These are phyloP conservation scores for Pugionium cornutum DNA, from an alignment of 345 rosid species.

Conservation along the genomic window DNA sequence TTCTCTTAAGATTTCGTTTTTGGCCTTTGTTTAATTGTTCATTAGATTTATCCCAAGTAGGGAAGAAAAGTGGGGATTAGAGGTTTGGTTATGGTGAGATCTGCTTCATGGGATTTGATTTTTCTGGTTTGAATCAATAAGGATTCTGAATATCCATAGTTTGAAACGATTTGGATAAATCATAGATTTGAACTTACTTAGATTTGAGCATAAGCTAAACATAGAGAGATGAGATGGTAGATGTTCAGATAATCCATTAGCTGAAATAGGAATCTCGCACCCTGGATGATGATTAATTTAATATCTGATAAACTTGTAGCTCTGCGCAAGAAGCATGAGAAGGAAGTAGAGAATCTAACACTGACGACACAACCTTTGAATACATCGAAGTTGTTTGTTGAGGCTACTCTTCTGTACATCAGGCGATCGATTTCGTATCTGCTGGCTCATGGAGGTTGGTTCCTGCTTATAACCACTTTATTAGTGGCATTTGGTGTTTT, in stretches of 20 bases:
- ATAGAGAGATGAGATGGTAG: neutral
- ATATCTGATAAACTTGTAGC: constrained; percentile 44
- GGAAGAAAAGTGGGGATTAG: neutral
- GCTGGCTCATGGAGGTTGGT: constrained; percentile 71
- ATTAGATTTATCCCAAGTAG: neutral
- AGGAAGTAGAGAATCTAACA: constrained; percentile 71
- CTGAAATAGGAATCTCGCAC: constrained; percentile 1
- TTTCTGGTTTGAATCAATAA: neutral
- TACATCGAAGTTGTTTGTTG: constrained; percentile 67
- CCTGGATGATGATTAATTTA: constrained; percentile 10
- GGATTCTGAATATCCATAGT: neutral
- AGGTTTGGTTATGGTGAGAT: constrained; percentile 26
- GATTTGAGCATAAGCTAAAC: neutral
- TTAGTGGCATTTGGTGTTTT: constrained; percentile 38
- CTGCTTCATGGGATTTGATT: constrained; percentile 15
- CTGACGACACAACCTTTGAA: constrained; percentile 66
- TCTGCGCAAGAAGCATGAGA: constrained; percentile 58
- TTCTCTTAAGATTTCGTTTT: neutral
- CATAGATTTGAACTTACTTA: neutral
- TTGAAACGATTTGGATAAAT: constrained; percentile 6
- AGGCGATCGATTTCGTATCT: constrained; percentile 47
- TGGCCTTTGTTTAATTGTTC: neutral
- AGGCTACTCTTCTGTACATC: constrained; percentile 60
- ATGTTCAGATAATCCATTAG: constrained; percentile 27
- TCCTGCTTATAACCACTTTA: constrained; percentile 53